These are phyloP conservation scores for Poa pratensis DNA, from an alignment of 176 grass and related monocot species.

Conservation along the genomic window DNA sequence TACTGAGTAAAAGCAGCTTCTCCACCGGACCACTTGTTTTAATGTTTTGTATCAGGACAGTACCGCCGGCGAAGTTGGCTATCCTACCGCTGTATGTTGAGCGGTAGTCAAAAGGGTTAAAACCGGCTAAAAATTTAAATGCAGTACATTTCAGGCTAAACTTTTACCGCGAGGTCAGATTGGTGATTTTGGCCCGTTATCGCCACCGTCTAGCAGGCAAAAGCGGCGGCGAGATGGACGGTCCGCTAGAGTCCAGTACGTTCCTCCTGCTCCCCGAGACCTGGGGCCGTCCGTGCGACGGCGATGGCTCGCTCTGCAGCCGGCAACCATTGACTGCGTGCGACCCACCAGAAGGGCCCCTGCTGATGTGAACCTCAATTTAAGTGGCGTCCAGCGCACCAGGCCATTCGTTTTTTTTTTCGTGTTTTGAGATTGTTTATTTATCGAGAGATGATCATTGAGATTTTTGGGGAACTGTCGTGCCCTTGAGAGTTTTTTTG, in stretches of 20 bases:
- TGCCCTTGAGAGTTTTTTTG: background rate
- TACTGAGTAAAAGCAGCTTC: too few relatives aligned
- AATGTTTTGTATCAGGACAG: too few relatives aligned
- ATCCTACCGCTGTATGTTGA: too few relatives aligned
- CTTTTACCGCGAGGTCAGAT: too few relatives aligned
- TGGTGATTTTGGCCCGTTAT: too few relatives aligned
- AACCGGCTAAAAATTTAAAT: too few relatives aligned
- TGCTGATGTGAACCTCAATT: background rate
- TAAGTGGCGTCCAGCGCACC: background rate
- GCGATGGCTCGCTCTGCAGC: background rate
- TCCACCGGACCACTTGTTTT: too few relatives aligned
- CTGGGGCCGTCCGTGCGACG: background rate
- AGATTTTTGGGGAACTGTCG: background rate
- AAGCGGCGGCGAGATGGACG: background rate
- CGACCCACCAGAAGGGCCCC: background rate
- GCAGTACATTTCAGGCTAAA: too few relatives aligned
- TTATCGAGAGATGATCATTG: conserved; percentile 13
- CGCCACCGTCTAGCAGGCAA: background rate
- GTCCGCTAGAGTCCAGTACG: background rate
- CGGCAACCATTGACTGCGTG: background rate
- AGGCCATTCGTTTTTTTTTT: background rate
- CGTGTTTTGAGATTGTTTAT: background rate
- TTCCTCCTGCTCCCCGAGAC: background rate
- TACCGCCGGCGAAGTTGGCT: too few relatives aligned
- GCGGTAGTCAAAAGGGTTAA: too few relatives aligned